Evolutionary conservation across 768 basidiomycete genomes (phyloP).

Genomic region (Amanita molliuscula): DNA sequence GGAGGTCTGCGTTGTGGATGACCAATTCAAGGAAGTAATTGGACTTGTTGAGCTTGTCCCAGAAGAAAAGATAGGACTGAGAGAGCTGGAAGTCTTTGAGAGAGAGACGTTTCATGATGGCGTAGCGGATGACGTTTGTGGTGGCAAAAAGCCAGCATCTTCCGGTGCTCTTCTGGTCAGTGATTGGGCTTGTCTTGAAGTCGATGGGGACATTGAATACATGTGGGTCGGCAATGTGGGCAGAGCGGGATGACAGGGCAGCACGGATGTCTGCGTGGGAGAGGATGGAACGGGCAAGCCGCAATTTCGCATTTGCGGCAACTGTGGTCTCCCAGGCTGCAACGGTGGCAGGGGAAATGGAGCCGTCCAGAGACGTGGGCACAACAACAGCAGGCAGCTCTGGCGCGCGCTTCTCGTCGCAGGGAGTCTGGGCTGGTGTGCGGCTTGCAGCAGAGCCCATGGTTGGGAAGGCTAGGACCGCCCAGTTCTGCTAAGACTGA

Average conservation of each 20-base stretch:
- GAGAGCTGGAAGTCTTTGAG: constrained; percentile 87
- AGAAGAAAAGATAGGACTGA: constrained; percentile 93
- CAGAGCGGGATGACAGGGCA: constrained; percentile 53
- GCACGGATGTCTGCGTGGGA: constrained; percentile 56
- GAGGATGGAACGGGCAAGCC: constrained; percentile 70
- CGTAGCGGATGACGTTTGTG: constrained; percentile 77
- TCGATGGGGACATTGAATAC: constrained; percentile 78
- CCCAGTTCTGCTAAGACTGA: no score
- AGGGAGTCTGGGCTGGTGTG: constrained; percentile 15
- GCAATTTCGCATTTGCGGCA: constrained; percentile 44
- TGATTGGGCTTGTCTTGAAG: constrained; percentile 76
- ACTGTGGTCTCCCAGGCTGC: constrained; percentile 58
- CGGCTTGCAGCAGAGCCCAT: constrained; percentile 22
- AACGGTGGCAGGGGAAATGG: constrained; percentile 48
- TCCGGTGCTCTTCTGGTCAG: constrained; percentile 81
- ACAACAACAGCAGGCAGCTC: constrained; percentile 8
- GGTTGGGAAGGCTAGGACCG: no score
- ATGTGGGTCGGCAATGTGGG: constrained; percentile 54
- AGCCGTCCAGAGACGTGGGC: constrained; percentile 48
- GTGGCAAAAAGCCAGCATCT: constrained; percentile 96
- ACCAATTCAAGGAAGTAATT: constrained; percentile 89
- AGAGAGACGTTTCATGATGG: constrained; percentile 77
- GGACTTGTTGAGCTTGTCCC: constrained; percentile 90
- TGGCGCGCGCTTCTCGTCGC: constrained; percentile 25
- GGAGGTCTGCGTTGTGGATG: constrained; percentile 70